phyloP scores from a whole-genome alignment of 805 yeast genomes.

The Spathaspora girioi region DNA sequence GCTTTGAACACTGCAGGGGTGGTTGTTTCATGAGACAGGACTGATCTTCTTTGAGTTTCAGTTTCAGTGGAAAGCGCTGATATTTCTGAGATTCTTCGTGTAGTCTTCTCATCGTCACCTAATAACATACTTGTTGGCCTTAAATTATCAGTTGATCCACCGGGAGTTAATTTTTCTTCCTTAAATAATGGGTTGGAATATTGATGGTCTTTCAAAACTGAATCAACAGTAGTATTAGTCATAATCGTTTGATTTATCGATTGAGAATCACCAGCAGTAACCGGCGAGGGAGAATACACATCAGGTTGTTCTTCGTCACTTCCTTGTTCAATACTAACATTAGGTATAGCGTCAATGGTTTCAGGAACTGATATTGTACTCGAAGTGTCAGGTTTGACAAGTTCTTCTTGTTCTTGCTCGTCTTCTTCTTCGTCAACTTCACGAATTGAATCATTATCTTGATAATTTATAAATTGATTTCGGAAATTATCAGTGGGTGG shows the following conservation, averaged over 20 bases:
- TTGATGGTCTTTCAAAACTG: slow-evolving; percentile 21
- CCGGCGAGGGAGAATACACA: background rate
- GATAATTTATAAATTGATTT: slow-evolving; percentile 45
- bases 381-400: slow-evolving; percentile 3
- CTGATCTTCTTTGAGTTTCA: background rate
- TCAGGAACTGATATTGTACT: slow-evolving; percentile 37
- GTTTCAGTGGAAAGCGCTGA: background rate
- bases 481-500: slow-evolving; percentile 52
- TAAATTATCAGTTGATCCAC: slow-evolving; percentile 11
- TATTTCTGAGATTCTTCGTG: background rate
- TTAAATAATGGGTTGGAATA: slow-evolving; percentile 17
- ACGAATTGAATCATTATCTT: slow-evolving; percentile 32
- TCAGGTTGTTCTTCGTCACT: slow-evolving; percentile 5
- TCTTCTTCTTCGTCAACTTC: background rate
- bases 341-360: slow-evolving; percentile 37
- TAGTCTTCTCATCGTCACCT: background rate
- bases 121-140: slow-evolving; percentile 15
- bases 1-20: slow-evolving; percentile 6
- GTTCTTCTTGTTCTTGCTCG: background rate
- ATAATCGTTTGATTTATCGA: slow-evolving; percentile 7
- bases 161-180: slow-evolving; percentile 26
- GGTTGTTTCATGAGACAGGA: background rate
- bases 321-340: slow-evolving; percentile 20
- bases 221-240: slow-evolving; percentile 14
- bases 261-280: background rate